phyloP scores from a whole-genome alignment of 2,329 filamentous ascomycete species.

The Fusarium mundagurra region DNA sequence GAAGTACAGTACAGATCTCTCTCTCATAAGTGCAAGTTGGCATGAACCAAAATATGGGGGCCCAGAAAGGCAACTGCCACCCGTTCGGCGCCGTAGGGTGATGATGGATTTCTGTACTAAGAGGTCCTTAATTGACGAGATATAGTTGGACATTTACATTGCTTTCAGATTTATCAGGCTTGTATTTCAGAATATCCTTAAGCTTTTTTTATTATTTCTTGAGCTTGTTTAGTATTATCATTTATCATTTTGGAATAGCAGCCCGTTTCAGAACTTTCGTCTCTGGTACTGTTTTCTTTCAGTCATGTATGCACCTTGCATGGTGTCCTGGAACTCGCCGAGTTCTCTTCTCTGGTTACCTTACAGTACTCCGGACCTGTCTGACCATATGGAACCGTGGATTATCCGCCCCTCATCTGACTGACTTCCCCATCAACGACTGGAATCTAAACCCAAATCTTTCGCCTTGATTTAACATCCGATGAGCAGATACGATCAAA shows the following conservation, averaged over 20 bases:
- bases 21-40: slow-evolving; percentile 44
- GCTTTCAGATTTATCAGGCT: neutral
- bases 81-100: slow-evolving; percentile 7
- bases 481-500: slow-evolving; percentile 4
- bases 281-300: neutral
- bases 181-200: neutral
- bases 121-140: neutral
- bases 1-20: slow-evolving; percentile 44
- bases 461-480: slow-evolving; percentile 14
- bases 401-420: slow-evolving; percentile 22
- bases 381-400: neutral
- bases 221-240: neutral
- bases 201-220: neutral
- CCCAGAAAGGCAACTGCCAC: slow-evolving; percentile 33
- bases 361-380: neutral
- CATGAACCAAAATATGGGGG: slow-evolving; percentile 39
- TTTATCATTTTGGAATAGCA: too few relatives aligned
- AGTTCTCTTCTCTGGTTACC: neutral
- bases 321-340: slow-evolving; percentile 1
- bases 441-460: slow-evolving; percentile 28
- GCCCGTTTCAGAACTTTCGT: neutral
- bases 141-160: neutral
- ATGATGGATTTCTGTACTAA: slow-evolving; percentile 12
- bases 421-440: slow-evolving; percentile 18
- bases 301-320: neutral